Conservation (phyloP, 1,284 basidiomycete species). For the Ganoderma meredithae region DNA sequence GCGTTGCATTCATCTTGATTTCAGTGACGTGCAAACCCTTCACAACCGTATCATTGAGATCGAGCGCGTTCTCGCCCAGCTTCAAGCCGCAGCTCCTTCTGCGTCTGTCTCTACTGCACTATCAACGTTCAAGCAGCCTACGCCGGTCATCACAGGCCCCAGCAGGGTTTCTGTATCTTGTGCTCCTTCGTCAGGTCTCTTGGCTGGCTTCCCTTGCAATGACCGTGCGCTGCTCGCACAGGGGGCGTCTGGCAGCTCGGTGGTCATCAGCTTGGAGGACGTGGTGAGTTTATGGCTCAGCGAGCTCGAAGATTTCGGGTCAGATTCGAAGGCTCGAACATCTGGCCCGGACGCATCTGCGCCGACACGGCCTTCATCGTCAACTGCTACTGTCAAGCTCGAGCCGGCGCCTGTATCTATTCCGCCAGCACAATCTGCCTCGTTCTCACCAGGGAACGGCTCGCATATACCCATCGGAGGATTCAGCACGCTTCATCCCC, state of each 20-base stretch:
- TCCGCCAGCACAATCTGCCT: conserved; percentile 30
- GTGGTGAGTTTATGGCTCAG: conserved; percentile 64
- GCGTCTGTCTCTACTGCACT: conserved; percentile 30
- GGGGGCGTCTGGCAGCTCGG: conserved; percentile 53
- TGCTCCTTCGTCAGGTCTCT: conserved; percentile 31
- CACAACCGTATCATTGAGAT: conserved; percentile 78
- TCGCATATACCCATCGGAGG: conserved; percentile 20
- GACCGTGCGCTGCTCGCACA: conserved; percentile 51
- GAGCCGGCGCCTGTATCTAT: conserved; percentile 51
- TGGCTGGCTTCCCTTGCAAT: conserved; percentile 41
- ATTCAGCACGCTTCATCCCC: conserved; percentile 24
- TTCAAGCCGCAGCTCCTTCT: conserved; percentile 40
- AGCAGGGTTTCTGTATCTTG: conserved; percentile 36
- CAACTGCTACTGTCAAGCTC: conserved; percentile 49
- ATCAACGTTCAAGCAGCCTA: conserved; percentile 34
- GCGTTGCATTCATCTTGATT: conserved; percentile 10
- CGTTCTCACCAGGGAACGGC: conserved; percentile 23
- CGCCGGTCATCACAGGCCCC: conserved; percentile 18
- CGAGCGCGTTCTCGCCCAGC: conserved; percentile 57
- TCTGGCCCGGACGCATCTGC: conserved; percentile 24
- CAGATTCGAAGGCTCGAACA: conserved; percentile 22
- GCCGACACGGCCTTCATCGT: conserved; percentile 25
- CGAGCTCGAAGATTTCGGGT: conserved; percentile 33
- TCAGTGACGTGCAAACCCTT: conserved; percentile 78
- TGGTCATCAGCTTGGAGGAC: conserved; percentile 63